Base-by-base conservation (phyloP, 140 eudicot genomes). In the Erigeron philadelphicus region DNA sequence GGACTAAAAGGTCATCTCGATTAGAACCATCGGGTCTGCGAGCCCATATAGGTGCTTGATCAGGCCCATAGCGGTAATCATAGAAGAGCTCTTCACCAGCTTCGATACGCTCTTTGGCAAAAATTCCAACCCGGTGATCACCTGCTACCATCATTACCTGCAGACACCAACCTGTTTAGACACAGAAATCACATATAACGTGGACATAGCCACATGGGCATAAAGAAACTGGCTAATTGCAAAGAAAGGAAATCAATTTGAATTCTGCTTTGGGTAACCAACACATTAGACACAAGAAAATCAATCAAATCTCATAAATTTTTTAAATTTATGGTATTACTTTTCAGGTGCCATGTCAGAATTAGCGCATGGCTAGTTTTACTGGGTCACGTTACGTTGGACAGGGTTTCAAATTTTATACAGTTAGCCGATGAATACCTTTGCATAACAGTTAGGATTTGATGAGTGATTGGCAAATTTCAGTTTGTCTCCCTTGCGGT, bases 141-240 rank as follows among this genome's bases (percentile, higher is more conserved):
- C 98, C 98, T 11, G 85, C 98, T 60, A 93, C 96, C 87, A 87
- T 75, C 94, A 89, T 86, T 54, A 93, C 96, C 98, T 93, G 81
- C 16, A 61, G 31, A 54, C 50, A 71, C 75, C 46, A 35, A 73
- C 63, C 67, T 50, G 62, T 47, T 72, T 54, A 64, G 64, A 13
- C 54, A 6, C 41, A 16, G 9, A 31, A 41, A 49, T 43, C 44
- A 5, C 15, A 25, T 68, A 72, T 38, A 61, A 50, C 47, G n/a
- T 48, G 66, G 35, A 63, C 53, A 56, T 56, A 9, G n/a, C 35
- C n/a, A 17, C 42, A 64, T 72, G 19, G 17, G 13, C 61, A 54
- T 17, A 70, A 68, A 9, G 17, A 15, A 68, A n/a, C 1, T 6
- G 53, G 0, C 19, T 70, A 56, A 70, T 70, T 56, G 56, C 47